Conservation (phyloP, 768 basidiomycete species). For the Hericium rajendrae region DNA sequence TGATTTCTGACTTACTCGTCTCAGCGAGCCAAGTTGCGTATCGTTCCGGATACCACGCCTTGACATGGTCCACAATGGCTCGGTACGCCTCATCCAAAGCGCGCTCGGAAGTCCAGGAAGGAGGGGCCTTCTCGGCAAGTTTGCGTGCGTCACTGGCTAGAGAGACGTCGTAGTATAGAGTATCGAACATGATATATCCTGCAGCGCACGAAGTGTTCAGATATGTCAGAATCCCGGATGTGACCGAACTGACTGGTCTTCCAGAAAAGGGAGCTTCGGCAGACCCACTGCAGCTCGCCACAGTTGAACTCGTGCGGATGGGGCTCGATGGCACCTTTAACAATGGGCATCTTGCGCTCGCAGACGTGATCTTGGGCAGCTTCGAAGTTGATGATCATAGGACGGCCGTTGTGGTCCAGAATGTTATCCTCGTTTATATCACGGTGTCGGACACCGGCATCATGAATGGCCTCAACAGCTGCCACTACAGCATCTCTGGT, state of each 20-base stretch:
- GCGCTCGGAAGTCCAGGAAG: background rate
- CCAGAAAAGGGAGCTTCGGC: background rate
- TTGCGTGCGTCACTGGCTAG: background rate
- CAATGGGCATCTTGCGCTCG: background rate
- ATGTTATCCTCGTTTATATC: background rate
- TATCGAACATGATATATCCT: background rate
- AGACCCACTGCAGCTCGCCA: background rate
- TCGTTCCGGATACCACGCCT: constrained; percentile 23
- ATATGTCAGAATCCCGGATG: too few relatives aligned
- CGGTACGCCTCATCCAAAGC: background rate
- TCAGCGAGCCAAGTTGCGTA: background rate
- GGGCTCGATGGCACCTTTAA: background rate
- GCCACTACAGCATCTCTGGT: background rate
- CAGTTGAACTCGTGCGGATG: background rate
- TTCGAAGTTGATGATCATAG: background rate
- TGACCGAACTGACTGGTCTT: background rate
- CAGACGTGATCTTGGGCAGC: background rate
- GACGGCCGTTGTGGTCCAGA: background rate
- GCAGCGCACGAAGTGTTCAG: background rate
- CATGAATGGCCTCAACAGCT: background rate
- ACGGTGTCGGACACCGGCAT: background rate
- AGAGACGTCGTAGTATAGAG: background rate
- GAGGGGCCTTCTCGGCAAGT: background rate
- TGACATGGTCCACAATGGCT: constrained; percentile 15
- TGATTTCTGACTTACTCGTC: too few relatives aligned